Conservation (phyloP, 306 rosid species). For the Pterocarpus santalinus region DNA sequence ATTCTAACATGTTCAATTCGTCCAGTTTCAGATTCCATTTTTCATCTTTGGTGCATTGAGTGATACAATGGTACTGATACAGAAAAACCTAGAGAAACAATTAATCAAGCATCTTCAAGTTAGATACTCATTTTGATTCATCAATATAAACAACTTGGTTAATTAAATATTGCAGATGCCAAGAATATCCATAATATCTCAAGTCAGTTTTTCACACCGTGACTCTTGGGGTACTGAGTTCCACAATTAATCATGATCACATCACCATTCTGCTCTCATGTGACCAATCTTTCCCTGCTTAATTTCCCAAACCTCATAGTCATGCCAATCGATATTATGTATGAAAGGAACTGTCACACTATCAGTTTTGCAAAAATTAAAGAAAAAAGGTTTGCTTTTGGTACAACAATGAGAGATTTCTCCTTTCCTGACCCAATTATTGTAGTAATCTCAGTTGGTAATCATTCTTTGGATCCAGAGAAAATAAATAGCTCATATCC, state of each 20-base stretch:
- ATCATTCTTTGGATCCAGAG: conserved; percentile 31
- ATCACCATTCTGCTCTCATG: conserved; percentile 19
- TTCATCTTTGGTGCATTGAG: not conserved
- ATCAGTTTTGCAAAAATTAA: not conserved
- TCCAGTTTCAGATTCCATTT: conserved; percentile 15
- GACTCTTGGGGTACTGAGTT: not conserved
- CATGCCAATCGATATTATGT: conserved; percentile 21
- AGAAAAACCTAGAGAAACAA: conserved; percentile 13
- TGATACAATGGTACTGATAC: conserved; percentile 10
- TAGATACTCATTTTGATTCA: not conserved
- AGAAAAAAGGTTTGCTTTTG: not conserved
- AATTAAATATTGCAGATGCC: not conserved
- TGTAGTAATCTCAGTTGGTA: not conserved
- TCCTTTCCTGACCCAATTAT: conserved; percentile 22
- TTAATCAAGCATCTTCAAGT: conserved; percentile 19
- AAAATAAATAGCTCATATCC: not conserved
- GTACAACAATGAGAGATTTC: not conserved
- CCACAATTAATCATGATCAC: not conserved
- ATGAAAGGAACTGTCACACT: conserved; percentile 3
- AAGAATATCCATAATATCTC: conserved; percentile 3
- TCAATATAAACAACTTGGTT: too few species aligned
- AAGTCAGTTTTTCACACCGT: not conserved
- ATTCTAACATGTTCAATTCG: conserved; percentile 9
- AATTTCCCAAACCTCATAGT: conserved; percentile 9
- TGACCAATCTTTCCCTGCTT: not conserved